These are phyloP conservation scores for Rhynchospora pubera DNA, from an alignment of 176 grass and related monocot genomes.

Conservation along the genomic window DNA sequence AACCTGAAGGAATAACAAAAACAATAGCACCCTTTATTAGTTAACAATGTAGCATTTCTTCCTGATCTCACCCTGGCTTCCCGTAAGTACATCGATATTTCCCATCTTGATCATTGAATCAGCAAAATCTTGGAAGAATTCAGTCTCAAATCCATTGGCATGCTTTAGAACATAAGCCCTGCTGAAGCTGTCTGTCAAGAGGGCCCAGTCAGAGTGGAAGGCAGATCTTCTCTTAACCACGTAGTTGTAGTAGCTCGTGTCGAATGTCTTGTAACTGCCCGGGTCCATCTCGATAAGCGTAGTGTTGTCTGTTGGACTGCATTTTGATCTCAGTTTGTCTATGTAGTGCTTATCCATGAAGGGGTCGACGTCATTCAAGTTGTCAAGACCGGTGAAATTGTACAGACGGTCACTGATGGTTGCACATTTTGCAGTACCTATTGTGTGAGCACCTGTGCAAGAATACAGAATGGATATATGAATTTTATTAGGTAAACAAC, in stretches of 20 bases:
- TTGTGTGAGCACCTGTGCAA: slow-evolving; percentile 56
- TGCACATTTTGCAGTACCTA: slow-evolving; percentile 65
- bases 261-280: slow-evolving; percentile 72
- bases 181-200: slow-evolving; percentile 41
- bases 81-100: slow-evolving; percentile 43
- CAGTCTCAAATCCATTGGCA: slow-evolving; percentile 27
- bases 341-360: slow-evolving; percentile 46
- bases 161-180: slow-evolving; percentile 62
- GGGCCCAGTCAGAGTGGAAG: slow-evolving; percentile 78
- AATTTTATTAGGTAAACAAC: neutral
- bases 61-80: slow-evolving; percentile 52
- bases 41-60: slow-evolving; percentile 53
- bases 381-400: slow-evolving; percentile 76
- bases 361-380: slow-evolving; percentile 43
- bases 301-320: slow-evolving; percentile 47
- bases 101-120: slow-evolving; percentile 74
- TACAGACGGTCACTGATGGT: slow-evolving; percentile 53
- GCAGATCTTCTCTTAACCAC: slow-evolving; percentile 53
- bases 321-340: slow-evolving; percentile 27
- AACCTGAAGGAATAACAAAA: neutral
- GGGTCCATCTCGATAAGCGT: slow-evolving; percentile 92
- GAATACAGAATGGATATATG: neutral
- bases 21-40: neutral
- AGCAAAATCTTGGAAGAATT: slow-evolving; percentile 58
- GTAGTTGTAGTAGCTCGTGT: slow-evolving; percentile 45